phyloP scores from a whole-genome alignment of 192 early-diverging fungal species.

The Gryganskiella cystojenkinii region DNA sequence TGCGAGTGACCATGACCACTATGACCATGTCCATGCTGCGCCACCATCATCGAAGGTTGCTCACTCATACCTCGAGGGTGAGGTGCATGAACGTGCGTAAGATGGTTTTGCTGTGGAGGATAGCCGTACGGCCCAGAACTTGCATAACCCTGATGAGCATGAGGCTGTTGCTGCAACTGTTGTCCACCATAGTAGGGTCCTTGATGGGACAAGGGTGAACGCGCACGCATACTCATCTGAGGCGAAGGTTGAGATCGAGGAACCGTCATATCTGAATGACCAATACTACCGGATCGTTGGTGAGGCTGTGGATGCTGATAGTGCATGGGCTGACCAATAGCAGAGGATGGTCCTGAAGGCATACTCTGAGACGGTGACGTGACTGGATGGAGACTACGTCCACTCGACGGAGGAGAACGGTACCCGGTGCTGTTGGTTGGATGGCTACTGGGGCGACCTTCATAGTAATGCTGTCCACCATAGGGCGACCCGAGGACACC shows the following conservation, averaged over 20 bases:
- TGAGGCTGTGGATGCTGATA: constrained; percentile 1
- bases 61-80: constrained; percentile 14
- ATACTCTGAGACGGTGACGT: constrained; percentile 15
- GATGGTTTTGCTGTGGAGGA: constrained; percentile 14
- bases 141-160: constrained; percentile 16
- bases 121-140: constrained; percentile 12
- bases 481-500: constrained; percentile 30
- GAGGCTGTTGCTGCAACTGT: constrained; percentile 14
- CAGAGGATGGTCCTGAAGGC: constrained; percentile 12
- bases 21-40: not conserved
- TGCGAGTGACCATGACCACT: constrained; percentile 22
- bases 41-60: constrained; percentile 7
- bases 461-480: constrained; percentile 27
- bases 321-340: constrained; percentile 11
- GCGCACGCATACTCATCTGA: constrained; percentile 12
- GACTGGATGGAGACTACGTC: constrained; percentile 16
- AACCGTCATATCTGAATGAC: constrained; percentile 22
- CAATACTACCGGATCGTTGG: constrained; percentile 38
- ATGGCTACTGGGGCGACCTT: constrained; percentile 2
- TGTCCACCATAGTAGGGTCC: constrained; percentile 25
- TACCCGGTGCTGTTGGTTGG: constrained; percentile 11
- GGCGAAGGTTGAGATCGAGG: constrained; percentile 28
- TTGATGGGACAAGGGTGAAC: constrained; percentile 37
- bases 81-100: no score
- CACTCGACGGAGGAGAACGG: constrained; percentile 18